These are phyloP conservation scores for Guillardia theta DNA, from an alignment of 78 protist species.

Conservation along the genomic window DNA sequence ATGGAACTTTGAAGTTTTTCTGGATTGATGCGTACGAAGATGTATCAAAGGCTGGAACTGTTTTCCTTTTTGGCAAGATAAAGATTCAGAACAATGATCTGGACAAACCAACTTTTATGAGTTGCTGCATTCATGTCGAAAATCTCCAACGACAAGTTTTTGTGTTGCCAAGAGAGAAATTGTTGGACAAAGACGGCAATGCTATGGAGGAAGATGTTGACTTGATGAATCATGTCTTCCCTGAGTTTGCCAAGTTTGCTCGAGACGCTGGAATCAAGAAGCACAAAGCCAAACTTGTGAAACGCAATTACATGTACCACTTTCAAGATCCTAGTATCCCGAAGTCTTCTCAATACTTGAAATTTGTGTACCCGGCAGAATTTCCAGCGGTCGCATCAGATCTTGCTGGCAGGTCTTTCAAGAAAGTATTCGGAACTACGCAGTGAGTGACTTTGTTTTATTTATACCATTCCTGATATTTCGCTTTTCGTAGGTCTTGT, in stretches of 20 bases:
- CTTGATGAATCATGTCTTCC: not conserved
- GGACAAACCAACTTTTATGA: not conserved
- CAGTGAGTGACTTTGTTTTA: too few relatives aligned
- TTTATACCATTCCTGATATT: too few relatives aligned
- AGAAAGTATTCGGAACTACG: slow-evolving; percentile 77
- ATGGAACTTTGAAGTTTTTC: not conserved
- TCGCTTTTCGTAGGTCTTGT: too few relatives aligned
- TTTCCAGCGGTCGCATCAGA: not conserved
- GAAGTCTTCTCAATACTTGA: not conserved
- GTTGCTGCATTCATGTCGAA: not conserved
- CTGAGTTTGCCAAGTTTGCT: not conserved
- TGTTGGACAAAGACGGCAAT: not conserved
- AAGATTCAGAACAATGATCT: too few relatives aligned
- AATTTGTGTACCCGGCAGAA: slow-evolving; percentile 41
- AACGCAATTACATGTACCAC: not conserved
- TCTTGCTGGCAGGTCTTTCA: slow-evolving; percentile 24
- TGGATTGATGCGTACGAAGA: slow-evolving; percentile 12
- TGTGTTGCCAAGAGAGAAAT: not conserved
- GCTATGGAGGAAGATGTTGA: not conserved
- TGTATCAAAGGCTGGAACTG: not conserved
- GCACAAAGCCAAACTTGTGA: not conserved
- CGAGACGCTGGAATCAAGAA: not conserved
- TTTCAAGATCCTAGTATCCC: not conserved
- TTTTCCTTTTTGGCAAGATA: slow-evolving; percentile 17
- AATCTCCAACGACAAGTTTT: not conserved